Conservation (phyloP, 2,329 filamentous ascomycete genomes). For the Penicillium expansum region DNA sequence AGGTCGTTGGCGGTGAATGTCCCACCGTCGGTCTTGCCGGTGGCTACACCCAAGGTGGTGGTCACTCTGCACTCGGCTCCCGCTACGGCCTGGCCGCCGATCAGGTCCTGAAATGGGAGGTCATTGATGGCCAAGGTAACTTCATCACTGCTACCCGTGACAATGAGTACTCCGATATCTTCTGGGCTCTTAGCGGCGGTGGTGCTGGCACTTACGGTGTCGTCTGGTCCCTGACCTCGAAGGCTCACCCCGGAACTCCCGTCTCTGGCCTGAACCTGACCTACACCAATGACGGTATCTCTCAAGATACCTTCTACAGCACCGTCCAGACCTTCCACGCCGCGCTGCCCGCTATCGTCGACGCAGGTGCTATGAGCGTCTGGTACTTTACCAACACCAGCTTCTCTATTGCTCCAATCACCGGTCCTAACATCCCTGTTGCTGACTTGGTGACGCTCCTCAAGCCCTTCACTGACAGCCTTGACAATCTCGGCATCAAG, state of each 20-base stretch:
- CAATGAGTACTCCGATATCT: slow-evolving; percentile 19
- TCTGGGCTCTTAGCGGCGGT: slow-evolving; percentile 23
- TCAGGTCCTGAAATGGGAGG: slow-evolving; percentile 56
- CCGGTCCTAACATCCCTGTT: slow-evolving; percentile 48
- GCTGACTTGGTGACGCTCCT: slow-evolving; percentile 47
- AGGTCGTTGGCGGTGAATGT: slow-evolving; percentile 55
- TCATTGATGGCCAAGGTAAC: slow-evolving; percentile 48
- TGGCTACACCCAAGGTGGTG: slow-evolving; percentile 61
- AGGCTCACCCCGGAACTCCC: slow-evolving; percentile 47
- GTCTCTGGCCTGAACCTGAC: slow-evolving; percentile 48
- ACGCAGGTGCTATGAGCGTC: slow-evolving; percentile 51
- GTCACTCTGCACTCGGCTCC: slow-evolving; percentile 55
- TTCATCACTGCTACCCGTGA: slow-evolving; percentile 18
- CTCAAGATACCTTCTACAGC: slow-evolving; percentile 49
- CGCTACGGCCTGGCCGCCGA: slow-evolving; percentile 60
- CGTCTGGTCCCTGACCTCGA: slow-evolving; percentile 55
- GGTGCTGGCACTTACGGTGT: slow-evolving; percentile 57
- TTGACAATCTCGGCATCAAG: slow-evolving; percentile 37
- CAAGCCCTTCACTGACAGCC: slow-evolving; percentile 43
- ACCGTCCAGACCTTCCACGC: slow-evolving; percentile 50
- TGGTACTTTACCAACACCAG: slow-evolving; percentile 54
- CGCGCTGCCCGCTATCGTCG: slow-evolving; percentile 49
- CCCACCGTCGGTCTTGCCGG: slow-evolving; percentile 58
- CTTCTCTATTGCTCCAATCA: slow-evolving; percentile 47
- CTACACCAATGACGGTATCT: slow-evolving; percentile 37